Conservation (phyloP, 805 yeast genomes). For the Cyberlindnera bimundalis region DNA sequence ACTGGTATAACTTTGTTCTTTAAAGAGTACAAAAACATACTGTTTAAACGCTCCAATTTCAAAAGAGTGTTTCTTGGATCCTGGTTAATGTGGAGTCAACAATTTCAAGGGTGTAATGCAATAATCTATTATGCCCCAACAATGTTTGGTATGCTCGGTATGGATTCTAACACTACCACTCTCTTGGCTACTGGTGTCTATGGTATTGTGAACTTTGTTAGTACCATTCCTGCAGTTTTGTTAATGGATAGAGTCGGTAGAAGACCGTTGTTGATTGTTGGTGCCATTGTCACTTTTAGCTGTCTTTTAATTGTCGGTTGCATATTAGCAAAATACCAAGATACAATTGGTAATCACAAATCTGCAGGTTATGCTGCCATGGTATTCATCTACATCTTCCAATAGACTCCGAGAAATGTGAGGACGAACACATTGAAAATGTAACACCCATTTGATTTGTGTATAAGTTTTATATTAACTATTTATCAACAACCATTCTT, state of each 20-base stretch:
- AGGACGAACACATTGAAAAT: not conserved
- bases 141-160: constrained; percentile 44
- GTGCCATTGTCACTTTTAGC: constrained; percentile 37
- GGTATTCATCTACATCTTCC: constrained; percentile 41
- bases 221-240: constrained; percentile 7
- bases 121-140: constrained; percentile 48
- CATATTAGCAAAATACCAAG: constrained; percentile 19
- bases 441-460: not conserved
- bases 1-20: constrained; percentile 35
- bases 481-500: too few species aligned
- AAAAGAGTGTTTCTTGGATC: constrained; percentile 29
- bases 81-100: constrained; percentile 31
- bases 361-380: constrained; percentile 38
- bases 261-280: constrained; percentile 37
- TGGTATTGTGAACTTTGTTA: constrained; percentile 34
- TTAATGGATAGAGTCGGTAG: constrained; percentile 42
- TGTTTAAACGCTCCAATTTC: constrained; percentile 3
- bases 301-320: constrained; percentile 45
- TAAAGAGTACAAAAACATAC: constrained; percentile 16
- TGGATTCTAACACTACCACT: constrained; percentile 39
- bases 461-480: not conserved
- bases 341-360: constrained; percentile 19
- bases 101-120: constrained; percentile 46
- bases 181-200: constrained; percentile 48
- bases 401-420: constrained; percentile 28